phyloP scores from a whole-genome alignment of 345 rosid genomes.

The Boechera retrofracta region DNA sequence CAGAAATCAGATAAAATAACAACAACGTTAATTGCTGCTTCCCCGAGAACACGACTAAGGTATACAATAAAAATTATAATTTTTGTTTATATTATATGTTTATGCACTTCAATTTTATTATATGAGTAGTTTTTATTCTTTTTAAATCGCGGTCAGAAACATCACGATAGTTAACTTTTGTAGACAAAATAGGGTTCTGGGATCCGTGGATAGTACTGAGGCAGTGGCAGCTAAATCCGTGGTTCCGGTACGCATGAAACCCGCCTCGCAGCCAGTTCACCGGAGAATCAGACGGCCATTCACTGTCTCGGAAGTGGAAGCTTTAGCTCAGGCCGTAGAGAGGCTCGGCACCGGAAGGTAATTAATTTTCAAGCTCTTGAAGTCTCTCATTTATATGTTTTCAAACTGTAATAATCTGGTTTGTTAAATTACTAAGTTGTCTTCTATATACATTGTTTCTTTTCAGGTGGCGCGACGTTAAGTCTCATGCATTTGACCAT shows the following conservation, averaged over 20 bases:
- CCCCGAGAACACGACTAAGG: conserved; percentile 20
- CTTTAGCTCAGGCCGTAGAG: conserved; percentile 88
- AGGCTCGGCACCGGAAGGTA: conserved; percentile 95
- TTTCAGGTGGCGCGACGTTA: conserved; percentile 92
- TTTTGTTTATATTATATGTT: neutral
- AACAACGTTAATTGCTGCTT: neutral
- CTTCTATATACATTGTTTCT: neutral
- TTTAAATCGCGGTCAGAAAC: neutral
- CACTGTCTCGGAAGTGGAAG: conserved; percentile 92
- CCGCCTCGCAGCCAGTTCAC: conserved; percentile 61
- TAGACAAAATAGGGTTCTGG: conserved; percentile 6
- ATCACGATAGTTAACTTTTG: too few species aligned
- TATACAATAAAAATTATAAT: neutral
- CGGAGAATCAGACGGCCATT: conserved; percentile 95
- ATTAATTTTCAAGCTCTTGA: neutral
- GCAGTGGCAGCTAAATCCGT: conserved; percentile 5
- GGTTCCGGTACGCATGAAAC: conserved; percentile 27
- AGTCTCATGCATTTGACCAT: conserved; percentile 75
- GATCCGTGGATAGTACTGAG: conserved; percentile 9
- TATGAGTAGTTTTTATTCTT: neutral
- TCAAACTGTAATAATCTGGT: neutral
- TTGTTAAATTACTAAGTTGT: neutral
- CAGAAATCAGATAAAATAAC: conserved; percentile 8
- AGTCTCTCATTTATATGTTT: neutral
- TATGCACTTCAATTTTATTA: neutral